Conservation (phyloP, 139 green algal species). For the Ettlia oleoabundans region DNA sequence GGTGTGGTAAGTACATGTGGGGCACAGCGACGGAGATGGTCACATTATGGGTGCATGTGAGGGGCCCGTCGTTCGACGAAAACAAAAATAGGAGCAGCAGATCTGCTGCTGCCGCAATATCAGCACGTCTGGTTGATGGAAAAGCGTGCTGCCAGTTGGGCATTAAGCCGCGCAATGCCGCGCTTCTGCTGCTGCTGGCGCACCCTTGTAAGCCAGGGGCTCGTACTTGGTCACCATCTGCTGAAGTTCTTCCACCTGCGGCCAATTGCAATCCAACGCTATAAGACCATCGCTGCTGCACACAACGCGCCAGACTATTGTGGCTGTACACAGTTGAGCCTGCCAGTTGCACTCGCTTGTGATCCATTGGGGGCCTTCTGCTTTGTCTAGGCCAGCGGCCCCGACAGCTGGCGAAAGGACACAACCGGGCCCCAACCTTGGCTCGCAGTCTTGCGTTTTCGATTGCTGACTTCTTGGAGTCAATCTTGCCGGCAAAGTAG, state of each 20-base stretch:
- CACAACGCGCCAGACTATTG: too few species aligned
- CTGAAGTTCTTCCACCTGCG: conserved; percentile 44
- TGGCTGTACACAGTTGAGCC: neutral
- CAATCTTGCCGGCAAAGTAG: neutral
- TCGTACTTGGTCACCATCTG: conserved; percentile 36
- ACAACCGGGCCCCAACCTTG: neutral
- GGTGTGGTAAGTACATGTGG: neutral
- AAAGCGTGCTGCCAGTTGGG: too few species aligned
- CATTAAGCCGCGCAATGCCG: too few species aligned
- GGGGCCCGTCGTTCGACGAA: too few species aligned
- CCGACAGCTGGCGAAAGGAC: neutral
- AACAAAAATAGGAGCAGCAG: too few species aligned
- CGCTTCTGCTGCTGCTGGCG: too few species aligned
- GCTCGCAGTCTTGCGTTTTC: conserved; percentile 28
- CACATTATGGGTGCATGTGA: neutral
- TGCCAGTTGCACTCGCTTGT: neutral
- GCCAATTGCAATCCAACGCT: neutral
- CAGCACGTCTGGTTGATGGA: too few species aligned
- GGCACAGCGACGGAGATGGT: neutral
- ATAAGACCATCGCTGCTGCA: neutral
- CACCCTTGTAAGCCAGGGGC: conserved; percentile 37
- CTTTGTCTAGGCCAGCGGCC: too few species aligned
- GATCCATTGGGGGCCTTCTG: neutral
- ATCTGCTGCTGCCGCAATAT: too few species aligned
- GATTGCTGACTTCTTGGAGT: neutral